Percentiles rank a stretch among this genome's conserved stretches.
Evolutionary conservation across 2,329 filamentous ascomycete species (phyloP).

Genomic region (Geosmithia flava): DNA sequence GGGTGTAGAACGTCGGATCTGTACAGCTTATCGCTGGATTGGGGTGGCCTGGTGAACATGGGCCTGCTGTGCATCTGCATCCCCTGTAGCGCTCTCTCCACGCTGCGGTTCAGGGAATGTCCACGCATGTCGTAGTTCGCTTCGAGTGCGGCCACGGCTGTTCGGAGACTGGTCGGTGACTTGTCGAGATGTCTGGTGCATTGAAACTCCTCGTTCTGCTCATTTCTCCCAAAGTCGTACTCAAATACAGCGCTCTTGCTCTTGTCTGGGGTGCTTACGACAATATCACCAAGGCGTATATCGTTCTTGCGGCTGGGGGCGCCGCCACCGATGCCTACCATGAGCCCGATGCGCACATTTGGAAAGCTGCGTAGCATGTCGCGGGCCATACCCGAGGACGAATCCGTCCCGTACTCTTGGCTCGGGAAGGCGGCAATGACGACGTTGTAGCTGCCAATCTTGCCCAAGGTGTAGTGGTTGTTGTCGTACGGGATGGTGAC

Average conservation of each 20-base stretch:
- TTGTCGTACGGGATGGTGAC: conserved; percentile 10
- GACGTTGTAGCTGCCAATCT: neutral
- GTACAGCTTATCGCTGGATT: too few relatives aligned
- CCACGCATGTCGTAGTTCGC: neutral
- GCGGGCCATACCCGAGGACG: neutral
- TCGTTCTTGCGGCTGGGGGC: neutral
- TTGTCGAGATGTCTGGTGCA: neutral
- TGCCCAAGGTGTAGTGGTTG: neutral
- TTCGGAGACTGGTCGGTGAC: conserved; percentile 2
- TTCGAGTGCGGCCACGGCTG: conserved; percentile 1
- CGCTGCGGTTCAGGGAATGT: neutral
- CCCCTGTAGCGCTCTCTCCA: neutral
- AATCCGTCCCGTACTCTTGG: neutral
- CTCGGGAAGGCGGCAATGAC: neutral
- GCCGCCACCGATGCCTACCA: neutral
- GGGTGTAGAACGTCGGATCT: too few relatives aligned
- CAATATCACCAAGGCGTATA: neutral
- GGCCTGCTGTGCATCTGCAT: neutral
- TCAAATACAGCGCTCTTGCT: neutral
- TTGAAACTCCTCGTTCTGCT: conserved; percentile 2
- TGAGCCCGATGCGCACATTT: neutral
- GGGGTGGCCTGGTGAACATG: too few relatives aligned
- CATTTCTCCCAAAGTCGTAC: neutral
- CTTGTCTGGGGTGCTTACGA: neutral
- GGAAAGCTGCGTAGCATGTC: neutral